Base-by-base conservation (phyloP, 164 flowering plant species). In the Tinospora cordifolia region DNA sequence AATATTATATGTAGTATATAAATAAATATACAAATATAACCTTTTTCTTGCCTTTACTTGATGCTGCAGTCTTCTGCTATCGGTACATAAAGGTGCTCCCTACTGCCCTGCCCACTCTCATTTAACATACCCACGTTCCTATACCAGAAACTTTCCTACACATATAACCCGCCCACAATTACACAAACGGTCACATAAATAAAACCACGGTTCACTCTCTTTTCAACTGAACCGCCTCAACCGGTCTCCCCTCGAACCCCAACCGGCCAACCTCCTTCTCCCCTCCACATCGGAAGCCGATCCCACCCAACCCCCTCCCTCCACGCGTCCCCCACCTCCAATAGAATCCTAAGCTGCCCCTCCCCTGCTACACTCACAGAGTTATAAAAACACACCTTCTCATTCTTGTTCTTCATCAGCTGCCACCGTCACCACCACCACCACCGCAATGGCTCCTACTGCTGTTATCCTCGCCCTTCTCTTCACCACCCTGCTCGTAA, bases 341-440 rank as follows among this genome's bases (percentile, higher is more conserved):
- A 54, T 5, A 54, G 60, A 54, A 54, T 54, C 60, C 60, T 19
- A 54, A 4, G 60, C 60, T 7, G n/a, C 36, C 36, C 36, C 36
- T 30, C 36, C 46, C 12, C 46, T 41, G 3, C 46, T 41, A 41
- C 12, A 8, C 46, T 41, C 6, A 41, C 8, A 41, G 4, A 30
- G 36, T 30, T 41, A 41, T 41, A 41, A 11, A 41, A 1, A 41
- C 46, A 40, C 44, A 4, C 44, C 44, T 9, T 40, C 9, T 40
- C 44, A 4, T 40, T 40, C 44, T 40, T 40, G 8, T 41, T 41
- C 46, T 8, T 41, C 13, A 41, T 41, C 13, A 41, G 13, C 46
- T 8, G 9, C 9, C 59, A 81, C 88, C 88, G 92, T 89, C 95
- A 88, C 88, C 64, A 81, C 36, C 36, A n/a, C n/a, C n/a, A n/a